Conservation (phyloP, 345 rosid species). For the Leavenworthia alabamica region DNA sequence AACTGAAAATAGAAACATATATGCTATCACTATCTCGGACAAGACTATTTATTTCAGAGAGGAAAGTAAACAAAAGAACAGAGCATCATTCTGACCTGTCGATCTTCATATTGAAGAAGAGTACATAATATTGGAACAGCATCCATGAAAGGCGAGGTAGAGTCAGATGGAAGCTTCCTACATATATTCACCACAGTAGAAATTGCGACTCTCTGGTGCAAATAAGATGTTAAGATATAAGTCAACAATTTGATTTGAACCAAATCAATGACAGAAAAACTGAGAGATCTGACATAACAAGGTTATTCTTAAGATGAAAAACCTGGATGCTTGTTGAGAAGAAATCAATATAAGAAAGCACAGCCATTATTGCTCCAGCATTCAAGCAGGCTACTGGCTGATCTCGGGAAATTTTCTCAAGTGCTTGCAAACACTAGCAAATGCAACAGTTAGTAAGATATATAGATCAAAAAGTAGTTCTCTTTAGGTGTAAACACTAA, state of each 20-base stretch:
- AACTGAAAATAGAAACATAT: conserved; percentile 41
- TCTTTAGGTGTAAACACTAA: background rate
- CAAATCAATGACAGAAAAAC: background rate
- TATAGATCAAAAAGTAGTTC: background rate
- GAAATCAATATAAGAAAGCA: conserved; percentile 70
- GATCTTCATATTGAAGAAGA: conserved; percentile 85
- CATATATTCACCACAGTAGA: conserved; percentile 86
- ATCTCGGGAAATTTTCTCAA: conserved; percentile 88
- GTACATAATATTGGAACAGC: conserved; percentile 84
- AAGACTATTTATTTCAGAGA: background rate
- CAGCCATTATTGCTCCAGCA: conserved; percentile 90
- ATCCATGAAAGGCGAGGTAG: conserved; percentile 51
- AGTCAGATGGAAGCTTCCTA: conserved; percentile 68
- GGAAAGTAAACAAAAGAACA: conserved; percentile 7
- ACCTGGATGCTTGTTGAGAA: conserved; percentile 89
- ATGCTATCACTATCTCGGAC: background rate
- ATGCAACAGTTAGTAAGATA: conserved; percentile 7
- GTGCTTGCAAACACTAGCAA: conserved; percentile 87
- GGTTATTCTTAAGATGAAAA: conserved; percentile 3
- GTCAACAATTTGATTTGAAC: background rate
- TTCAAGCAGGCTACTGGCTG: conserved; percentile 81
- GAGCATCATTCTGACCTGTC: conserved; percentile 43
- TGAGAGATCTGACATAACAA: background rate
- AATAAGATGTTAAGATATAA: conserved; percentile 12
- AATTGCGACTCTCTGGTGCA: conserved; percentile 80